Evolutionary conservation across 805 yeast genomes (phyloP).

Genomic region (Candida sakaeoensis): DNA sequence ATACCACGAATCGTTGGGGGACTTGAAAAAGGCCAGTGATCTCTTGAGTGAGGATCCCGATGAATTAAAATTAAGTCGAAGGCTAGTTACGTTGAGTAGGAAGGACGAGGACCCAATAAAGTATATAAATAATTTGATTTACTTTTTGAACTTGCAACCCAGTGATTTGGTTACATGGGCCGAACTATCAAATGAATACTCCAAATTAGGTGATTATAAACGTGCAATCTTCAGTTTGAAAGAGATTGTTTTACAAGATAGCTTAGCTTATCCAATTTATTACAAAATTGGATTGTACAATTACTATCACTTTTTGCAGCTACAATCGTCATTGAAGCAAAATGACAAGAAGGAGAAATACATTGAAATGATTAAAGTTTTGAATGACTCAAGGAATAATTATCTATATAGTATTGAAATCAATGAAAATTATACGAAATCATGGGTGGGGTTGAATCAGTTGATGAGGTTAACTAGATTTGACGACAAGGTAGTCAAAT

Average conservation of each 20-base stretch:
- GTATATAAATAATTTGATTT: constrained; percentile 55
- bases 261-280: constrained; percentile 65
- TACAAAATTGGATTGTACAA: constrained; percentile 52
- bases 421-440: constrained; percentile 61
- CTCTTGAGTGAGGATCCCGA: constrained; percentile 28
- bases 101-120: constrained; percentile 16
- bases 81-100: constrained; percentile 34
- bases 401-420: constrained; percentile 74
- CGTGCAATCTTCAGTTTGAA: constrained; percentile 64
- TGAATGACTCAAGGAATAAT: constrained; percentile 39
- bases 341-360: constrained; percentile 28
- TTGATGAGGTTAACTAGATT: constrained; percentile 19
- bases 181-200: constrained; percentile 69
- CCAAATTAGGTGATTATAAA: constrained; percentile 55
- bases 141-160: constrained; percentile 61
- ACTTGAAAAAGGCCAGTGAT: constrained; percentile 23
- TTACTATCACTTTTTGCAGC: constrained; percentile 29
- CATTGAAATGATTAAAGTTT: constrained; percentile 19
- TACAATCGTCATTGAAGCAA: not conserved
- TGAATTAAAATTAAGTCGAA: constrained; percentile 33
- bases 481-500: constrained; percentile 17
- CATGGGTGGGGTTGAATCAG: constrained; percentile 67
- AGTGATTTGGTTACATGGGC: constrained; percentile 76
- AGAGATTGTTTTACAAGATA: constrained; percentile 66
- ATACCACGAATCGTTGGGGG: constrained; percentile 51